Base-by-base conservation (phyloP, 176 grass and related monocot species). In the Avena sativa region DNA sequence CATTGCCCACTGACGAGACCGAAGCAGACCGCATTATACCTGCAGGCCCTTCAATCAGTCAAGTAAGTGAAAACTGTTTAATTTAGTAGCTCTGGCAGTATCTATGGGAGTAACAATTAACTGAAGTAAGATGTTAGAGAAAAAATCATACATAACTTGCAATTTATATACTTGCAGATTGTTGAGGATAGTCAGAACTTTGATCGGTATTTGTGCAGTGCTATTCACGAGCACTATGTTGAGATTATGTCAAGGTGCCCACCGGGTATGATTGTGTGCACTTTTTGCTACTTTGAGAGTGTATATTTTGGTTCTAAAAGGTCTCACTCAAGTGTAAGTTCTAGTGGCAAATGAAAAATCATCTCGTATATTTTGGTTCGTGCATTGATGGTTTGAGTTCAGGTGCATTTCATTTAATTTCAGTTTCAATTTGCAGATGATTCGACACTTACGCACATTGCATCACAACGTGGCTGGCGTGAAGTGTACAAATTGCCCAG, bases 371-470 rank as follows among this genome's bases (percentile, higher is more conserved):
- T 66, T 66, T 66, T 15, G 32, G 14, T 69, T 11, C 15, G 7
- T 38, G 32, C 7, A 2, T 40, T 69, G 66, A 17, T 69, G 32
- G 15, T 69, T 69, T 38, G 66, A 19, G 15, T 69, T 17, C 66
- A 69, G 2, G 15, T 69, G 15, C 15, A 14, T 9, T 40, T 17
- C 7, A 16, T 69, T 69, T 17, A 69, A 5, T 40, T 69, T 36
- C 28, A 68, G 13, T 68, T 69, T 40, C 30, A 69, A 6, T 69
- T 17, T 4, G 32, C 66, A 69, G 66, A 19, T 11, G 13, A 69
- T 19, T 40, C 0, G 0, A 3, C 66, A 69, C 66, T 3, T 40
- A 4, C 0, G 13, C 32, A 0, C 4, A 0, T 19, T 0, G 0
- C 66, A 69, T 69, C 12, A 0, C 32, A 3, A 0, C 2, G 16